Evolutionary conservation across 169 alveolate species (phyloP).

Genomic region (Theileria parva): DNA sequence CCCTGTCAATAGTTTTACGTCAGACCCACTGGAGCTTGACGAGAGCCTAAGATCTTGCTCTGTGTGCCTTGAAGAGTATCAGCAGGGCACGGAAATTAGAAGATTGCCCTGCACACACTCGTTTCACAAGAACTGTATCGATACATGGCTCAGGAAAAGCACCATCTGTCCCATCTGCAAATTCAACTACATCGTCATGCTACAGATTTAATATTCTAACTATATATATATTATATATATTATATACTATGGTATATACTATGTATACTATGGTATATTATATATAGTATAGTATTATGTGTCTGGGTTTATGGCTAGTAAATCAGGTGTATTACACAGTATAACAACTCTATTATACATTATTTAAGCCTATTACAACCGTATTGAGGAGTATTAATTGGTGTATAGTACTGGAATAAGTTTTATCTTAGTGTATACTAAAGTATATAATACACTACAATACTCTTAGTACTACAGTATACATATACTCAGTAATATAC

Average conservation of each 20-base stretch:
- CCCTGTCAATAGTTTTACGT: not conserved
- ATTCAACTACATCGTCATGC: constrained; percentile 44
- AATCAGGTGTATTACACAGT: no score
- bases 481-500: no score
- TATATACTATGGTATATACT: not conserved
- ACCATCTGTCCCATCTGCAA: constrained; percentile 69
- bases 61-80: constrained; percentile 54
- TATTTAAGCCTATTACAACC: no score
- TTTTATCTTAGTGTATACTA: no score
- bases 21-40: not conserved
- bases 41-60: constrained; percentile 18
- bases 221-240: not conserved
- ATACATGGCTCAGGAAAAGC: constrained; percentile 65
- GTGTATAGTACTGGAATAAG: no score
- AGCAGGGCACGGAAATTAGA: constrained; percentile 35
- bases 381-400: no score
- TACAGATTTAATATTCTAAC: not conserved
- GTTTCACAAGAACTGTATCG: constrained; percentile 61
- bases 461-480: no score
- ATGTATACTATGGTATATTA: no score
- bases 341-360: no score
- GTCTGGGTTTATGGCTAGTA: no score
- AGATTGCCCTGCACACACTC: constrained; percentile 66
- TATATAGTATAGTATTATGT: no score
- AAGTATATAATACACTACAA: no score